Evolutionary conservation across 352 stramenopile species (phyloP).

Genomic region (Globisporangium canariense): DNA sequence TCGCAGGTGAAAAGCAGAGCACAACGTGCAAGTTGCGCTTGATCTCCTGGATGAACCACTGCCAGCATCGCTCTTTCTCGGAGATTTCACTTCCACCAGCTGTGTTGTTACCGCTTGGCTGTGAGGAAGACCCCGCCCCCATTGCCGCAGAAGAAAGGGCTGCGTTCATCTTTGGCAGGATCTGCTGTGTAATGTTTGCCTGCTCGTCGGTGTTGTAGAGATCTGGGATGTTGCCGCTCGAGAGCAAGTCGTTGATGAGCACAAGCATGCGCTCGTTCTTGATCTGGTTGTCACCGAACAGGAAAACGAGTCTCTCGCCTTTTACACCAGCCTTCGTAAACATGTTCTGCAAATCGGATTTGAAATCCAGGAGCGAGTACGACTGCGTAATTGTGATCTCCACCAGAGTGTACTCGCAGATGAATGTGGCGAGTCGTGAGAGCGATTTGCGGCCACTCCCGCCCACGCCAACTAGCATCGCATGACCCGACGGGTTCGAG

Average conservation of each 20-base stretch:
- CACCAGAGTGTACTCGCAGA: slow-evolving; percentile 85
- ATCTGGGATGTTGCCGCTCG: slow-evolving; percentile 90
- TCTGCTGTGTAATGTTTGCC: slow-evolving; percentile 84
- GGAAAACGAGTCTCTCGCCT: slow-evolving; percentile 88
- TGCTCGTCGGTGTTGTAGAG: slow-evolving; percentile 92
- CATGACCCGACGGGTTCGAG: slow-evolving; percentile 91
- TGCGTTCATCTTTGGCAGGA: slow-evolving; percentile 83
- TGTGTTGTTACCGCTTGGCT: neutral
- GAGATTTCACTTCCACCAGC: slow-evolving; percentile 38
- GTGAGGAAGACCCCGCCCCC: neutral
- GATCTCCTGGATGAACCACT: slow-evolving; percentile 90
- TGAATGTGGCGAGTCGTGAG: slow-evolving; percentile 86
- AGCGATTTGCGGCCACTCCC: slow-evolving; percentile 94
- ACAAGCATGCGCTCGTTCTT: slow-evolving; percentile 95
- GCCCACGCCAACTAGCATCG: slow-evolving; percentile 92
- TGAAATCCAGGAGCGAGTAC: slow-evolving; percentile 93
- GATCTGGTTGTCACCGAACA: slow-evolving; percentile 93
- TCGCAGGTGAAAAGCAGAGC: slow-evolving; percentile 93
- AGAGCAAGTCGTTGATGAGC: slow-evolving; percentile 92
- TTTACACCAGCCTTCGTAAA: slow-evolving; percentile 90
- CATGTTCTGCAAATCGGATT: slow-evolving; percentile 92
- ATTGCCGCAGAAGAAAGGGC: slow-evolving; percentile 27
- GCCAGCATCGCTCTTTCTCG: slow-evolving; percentile 92
- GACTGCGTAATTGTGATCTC: slow-evolving; percentile 90
- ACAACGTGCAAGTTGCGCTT: slow-evolving; percentile 93